phyloP scores from a whole-genome alignment of 257 asterid genomes.

The Solanum appendiculatum region DNA sequence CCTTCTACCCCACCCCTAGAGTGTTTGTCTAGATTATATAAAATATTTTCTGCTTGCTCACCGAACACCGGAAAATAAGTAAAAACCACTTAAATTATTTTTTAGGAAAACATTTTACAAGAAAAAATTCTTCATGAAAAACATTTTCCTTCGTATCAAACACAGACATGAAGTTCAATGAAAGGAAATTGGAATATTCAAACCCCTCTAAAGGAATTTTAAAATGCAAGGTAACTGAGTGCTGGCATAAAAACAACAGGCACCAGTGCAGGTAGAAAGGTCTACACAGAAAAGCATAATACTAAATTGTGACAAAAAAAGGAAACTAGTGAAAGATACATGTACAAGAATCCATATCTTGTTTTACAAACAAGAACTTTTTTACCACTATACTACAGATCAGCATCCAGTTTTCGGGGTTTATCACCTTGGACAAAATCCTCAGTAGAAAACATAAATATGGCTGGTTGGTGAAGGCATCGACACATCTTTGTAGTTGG shows the following conservation, averaged over 20 bases:
- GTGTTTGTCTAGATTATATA: neutral
- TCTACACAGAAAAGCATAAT: neutral
- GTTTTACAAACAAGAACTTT: neutral
- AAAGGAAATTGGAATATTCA: neutral
- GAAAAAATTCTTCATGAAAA: neutral
- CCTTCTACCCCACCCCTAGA: neutral
- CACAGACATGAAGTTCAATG: neutral
- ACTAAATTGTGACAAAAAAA: neutral
- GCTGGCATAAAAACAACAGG: neutral
- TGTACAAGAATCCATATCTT: neutral
- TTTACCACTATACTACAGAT: neutral
- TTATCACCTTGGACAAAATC: neutral
- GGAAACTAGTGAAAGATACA: neutral
- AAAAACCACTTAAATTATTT: neutral
- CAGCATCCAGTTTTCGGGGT: neutral
- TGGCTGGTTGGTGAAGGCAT: neutral
- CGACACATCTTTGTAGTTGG: neutral
- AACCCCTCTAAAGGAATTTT: neutral
- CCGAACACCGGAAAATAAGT: neutral
- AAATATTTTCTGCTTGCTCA: neutral
- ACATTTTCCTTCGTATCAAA: neutral
- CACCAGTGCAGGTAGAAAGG: neutral
- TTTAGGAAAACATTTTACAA: neutral
- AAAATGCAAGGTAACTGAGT: neutral
- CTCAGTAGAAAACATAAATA: neutral